Conservation (phyloP, 129 eudicot genomes). For the Helichrysum umbraculigerum region DNA sequence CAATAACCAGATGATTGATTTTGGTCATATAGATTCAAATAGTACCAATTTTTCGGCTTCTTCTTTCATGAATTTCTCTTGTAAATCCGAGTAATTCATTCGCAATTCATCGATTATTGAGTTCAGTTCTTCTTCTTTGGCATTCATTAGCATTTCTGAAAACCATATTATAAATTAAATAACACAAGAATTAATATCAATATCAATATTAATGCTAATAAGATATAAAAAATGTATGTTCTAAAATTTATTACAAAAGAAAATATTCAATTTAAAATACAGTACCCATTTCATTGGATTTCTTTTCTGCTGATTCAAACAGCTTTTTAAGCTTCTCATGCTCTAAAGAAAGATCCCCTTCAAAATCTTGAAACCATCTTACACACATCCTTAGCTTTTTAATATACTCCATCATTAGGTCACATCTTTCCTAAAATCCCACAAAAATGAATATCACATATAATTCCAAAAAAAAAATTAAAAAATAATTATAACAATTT, state of each 20-base stretch:
- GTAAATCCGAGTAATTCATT: conserved; percentile 44
- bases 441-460: background rate
- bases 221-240: background rate
- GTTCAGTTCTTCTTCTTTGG: conserved; percentile 83
- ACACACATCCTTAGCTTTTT: conserved; percentile 76
- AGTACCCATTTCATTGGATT: conserved; percentile 76
- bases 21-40: background rate
- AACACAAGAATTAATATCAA: background rate
- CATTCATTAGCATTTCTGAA: conserved; percentile 65
- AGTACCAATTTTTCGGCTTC: conserved; percentile 82
- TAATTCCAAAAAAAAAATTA: background rate
- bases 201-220: background rate
- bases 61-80: conserved; percentile 65
- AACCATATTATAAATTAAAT: conserved; percentile 1
- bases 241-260: conserved; percentile 1
- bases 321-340: conserved; percentile 58
- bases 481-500: background rate
- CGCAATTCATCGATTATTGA: conserved; percentile 67
- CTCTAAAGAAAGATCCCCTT: conserved; percentile 54
- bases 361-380: conserved; percentile 77
- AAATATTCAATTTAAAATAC: background rate
- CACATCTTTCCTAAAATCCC: conserved; percentile 74
- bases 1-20: background rate
- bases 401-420: conserved; percentile 69
- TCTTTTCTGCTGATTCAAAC: conserved; percentile 76